Evolutionary conservation across 139 green algal genomes (phyloP), one percentile per base, ranked within the genome.

Genomic region (Chlorokybus atmophyticus): DNA sequence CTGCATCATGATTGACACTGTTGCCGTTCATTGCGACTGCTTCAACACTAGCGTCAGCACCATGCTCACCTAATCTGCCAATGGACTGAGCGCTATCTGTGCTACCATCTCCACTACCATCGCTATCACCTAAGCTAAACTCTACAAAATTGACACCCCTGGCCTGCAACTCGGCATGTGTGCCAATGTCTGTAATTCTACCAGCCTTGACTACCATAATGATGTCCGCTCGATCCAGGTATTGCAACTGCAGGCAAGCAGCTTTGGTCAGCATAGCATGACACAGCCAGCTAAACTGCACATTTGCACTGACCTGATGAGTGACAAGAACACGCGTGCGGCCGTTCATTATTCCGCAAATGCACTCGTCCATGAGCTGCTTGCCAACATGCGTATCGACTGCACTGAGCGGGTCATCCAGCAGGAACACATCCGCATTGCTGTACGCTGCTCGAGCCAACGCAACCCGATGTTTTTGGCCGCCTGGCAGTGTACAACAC

Each of bases 391-490:
- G 77, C 2, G 82, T 78, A 51, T 94, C 86, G 52, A 94, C 77
- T 0, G 86, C 86, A 3, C 70, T 82, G 26, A 94, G 72, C 0
- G 85, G 83, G 71, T 94, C 84, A 40, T 94, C 85, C 55, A 94
- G 66, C 27, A 94, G 65, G 60, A 77, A 79, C 17, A 91, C 61
- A 41, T 58, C 62, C 6, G 40, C 25, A 19, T 55, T 50, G 0
- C 64, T 51, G 27, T 84, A 85, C 24, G 60, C 67, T 10, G 80
- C 80, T 4, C 81, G 54, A 1, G 84, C 84, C 6, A 60, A 21
- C 42, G 79, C 77, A 27, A 94, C 58, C 5, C 86, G 77, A 0
- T 77, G 79, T 52, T 85, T 83, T 63, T 89, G 82, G 6, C 82
- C 82, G 26, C 77, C 51, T 19, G 19, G 26, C 30, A 93, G 64